A percentile compares a stretch with the other conserved stretches of the same genome.
These are phyloP conservation scores for Pichia scutulata DNA, from an alignment of 805 yeast genomes.

Conservation along the genomic window DNA sequence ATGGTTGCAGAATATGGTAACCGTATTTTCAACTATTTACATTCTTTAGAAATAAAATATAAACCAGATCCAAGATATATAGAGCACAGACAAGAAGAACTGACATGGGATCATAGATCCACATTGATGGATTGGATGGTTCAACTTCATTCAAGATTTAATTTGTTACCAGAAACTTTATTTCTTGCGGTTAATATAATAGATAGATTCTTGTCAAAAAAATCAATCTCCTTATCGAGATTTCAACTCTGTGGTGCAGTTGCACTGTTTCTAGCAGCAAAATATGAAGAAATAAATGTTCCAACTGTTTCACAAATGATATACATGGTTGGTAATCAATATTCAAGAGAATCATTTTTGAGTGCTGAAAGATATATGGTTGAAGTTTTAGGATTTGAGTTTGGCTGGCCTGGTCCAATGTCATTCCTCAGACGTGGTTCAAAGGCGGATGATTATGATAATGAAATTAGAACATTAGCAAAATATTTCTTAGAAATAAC, in stretches of 20 bases:
- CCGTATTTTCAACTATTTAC: conserved; percentile 76
- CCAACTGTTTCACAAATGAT: conserved; percentile 85
- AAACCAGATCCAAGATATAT: conserved; percentile 70
- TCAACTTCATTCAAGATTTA: conserved; percentile 76
- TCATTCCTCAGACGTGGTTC: conserved; percentile 82
- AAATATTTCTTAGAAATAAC: conserved; percentile 77
- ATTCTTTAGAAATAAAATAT: conserved; percentile 61
- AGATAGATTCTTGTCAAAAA: conserved; percentile 72
- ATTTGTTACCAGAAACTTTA: conserved; percentile 78
- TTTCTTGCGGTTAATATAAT: conserved; percentile 74
- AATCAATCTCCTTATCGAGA: conserved; percentile 69
- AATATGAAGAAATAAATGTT: conserved; percentile 83
- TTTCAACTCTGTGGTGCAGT: conserved; percentile 95
- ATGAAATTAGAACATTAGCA: conserved; percentile 75
- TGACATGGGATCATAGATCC: conserved; percentile 65
- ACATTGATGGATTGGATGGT: conserved; percentile 86
- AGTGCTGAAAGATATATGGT: conserved; percentile 77
- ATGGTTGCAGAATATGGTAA: conserved; percentile 92
- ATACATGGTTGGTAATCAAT: conserved; percentile 78
- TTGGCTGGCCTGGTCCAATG: conserved; percentile 85
- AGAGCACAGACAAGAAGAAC: conserved; percentile 68
- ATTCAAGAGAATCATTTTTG: conserved; percentile 65
- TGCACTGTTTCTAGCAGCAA: conserved; percentile 82
- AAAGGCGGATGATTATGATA: conserved; percentile 85
- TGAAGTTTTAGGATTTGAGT: conserved; percentile 61